phyloP scores from a whole-genome alignment of 2,329 filamentous ascomycete genomes.

The Epichloe hybrida region DNA sequence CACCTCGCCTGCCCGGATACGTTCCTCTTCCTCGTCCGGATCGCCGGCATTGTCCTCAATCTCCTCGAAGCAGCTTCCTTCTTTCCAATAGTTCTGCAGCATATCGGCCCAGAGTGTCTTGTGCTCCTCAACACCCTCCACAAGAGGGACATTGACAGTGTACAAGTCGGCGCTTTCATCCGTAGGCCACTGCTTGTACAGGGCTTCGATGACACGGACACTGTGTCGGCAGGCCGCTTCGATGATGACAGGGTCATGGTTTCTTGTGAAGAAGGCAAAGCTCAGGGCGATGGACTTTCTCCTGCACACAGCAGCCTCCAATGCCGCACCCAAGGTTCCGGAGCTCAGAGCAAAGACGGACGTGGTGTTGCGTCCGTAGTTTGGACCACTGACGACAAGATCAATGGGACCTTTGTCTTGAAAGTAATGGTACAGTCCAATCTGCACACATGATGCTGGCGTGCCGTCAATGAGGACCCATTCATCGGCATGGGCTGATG shows the following conservation, averaged over 20 bases:
- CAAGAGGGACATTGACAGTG: slow-evolving; percentile 76
- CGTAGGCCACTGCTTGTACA: slow-evolving; percentile 59
- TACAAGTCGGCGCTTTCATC: slow-evolving; percentile 67
- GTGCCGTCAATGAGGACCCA: slow-evolving; percentile 75
- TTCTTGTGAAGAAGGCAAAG: slow-evolving; percentile 78
- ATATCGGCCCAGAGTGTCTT: slow-evolving; percentile 76
- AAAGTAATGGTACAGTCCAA: slow-evolving; percentile 71
- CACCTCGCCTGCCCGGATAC: slow-evolving; percentile 50
- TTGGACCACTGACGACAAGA: slow-evolving; percentile 66
- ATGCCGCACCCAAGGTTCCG: slow-evolving; percentile 62
- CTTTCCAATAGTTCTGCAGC: slow-evolving; percentile 80
- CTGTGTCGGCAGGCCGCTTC: slow-evolving; percentile 60
- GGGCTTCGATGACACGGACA: slow-evolving; percentile 64
- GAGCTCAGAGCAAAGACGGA: slow-evolving; percentile 66
- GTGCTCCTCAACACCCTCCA: slow-evolving; percentile 56
- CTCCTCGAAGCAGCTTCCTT: slow-evolving; percentile 77
- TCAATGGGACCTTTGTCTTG: slow-evolving; percentile 57
- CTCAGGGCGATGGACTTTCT: slow-evolving; percentile 66
- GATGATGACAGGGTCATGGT: slow-evolving; percentile 74
- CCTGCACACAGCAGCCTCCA: slow-evolving; percentile 63
- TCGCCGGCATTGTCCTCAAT: slow-evolving; percentile 52
- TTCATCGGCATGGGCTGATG: slow-evolving; percentile 49
- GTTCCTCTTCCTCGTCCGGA: slow-evolving; percentile 57
- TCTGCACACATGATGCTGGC: slow-evolving; percentile 69
- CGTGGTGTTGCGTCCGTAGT: slow-evolving; percentile 73